These are phyloP conservation scores for Bruguiera parviflora DNA, from an alignment of 345 rosid species.

Conservation along the genomic window DNA sequence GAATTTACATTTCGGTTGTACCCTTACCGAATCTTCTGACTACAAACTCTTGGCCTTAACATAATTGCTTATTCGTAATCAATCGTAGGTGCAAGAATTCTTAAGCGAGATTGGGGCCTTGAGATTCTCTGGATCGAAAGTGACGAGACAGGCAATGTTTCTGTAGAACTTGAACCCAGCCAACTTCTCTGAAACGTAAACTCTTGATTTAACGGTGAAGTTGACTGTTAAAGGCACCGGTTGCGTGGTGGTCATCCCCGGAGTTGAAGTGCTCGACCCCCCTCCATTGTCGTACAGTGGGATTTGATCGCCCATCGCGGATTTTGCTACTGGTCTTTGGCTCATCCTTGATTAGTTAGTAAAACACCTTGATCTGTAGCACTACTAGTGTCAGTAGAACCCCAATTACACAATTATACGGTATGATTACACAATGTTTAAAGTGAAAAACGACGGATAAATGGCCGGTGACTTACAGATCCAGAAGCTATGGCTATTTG, in stretches of 20 bases:
- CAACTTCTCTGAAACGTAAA: slow-evolving; percentile 81
- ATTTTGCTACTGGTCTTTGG: slow-evolving; percentile 50
- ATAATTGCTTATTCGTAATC: not conserved
- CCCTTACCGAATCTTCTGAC: too few relatives aligned
- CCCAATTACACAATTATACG: slow-evolving; percentile 3
- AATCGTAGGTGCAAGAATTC: slow-evolving; percentile 65
- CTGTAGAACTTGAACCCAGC: slow-evolving; percentile 74
- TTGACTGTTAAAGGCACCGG: slow-evolving; percentile 65
- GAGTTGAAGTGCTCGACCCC: slow-evolving; percentile 52
- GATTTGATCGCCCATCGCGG: slow-evolving; percentile 58
- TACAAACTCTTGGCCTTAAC: too few relatives aligned
- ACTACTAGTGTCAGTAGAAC: not conserved
- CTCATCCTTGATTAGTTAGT: slow-evolving; percentile 81
- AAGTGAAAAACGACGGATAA: not conserved
- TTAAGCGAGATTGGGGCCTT: slow-evolving; percentile 57
- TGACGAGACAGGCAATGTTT: slow-evolving; percentile 56
- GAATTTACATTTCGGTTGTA: too few relatives aligned
- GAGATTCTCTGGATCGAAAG: slow-evolving; percentile 62
- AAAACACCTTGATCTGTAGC: slow-evolving; percentile 67
- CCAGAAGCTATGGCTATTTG: slow-evolving; percentile 74
- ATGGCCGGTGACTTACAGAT: slow-evolving; percentile 41
- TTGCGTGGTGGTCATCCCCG: slow-evolving; percentile 28
- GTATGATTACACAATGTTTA: too few relatives aligned
- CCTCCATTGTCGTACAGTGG: slow-evolving; percentile 88
- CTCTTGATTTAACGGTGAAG: slow-evolving; percentile 60